Evolutionary conservation across 768 basidiomycete species (phyloP).

Genomic region (Punctularia strigosozonata): DNA sequence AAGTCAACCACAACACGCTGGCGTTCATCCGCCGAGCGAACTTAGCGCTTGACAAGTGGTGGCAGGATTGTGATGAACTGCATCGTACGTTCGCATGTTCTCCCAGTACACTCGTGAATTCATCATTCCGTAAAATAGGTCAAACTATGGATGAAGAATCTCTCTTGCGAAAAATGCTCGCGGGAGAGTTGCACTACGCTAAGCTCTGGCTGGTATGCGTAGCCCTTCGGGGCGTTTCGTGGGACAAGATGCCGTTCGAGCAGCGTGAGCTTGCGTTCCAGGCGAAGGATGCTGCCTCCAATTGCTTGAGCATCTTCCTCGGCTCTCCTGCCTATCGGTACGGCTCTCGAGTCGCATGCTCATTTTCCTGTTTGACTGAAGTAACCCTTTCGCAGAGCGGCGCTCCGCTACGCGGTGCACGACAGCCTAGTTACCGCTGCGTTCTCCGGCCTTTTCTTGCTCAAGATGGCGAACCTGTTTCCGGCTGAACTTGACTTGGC

Average conservation of each 20-base stretch:
- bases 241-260: slow-evolving; percentile 95
- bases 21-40: slow-evolving; percentile 83
- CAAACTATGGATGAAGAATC: slow-evolving; percentile 79
- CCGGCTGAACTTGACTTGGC: slow-evolving; percentile 72
- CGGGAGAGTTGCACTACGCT: slow-evolving; percentile 83
- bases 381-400: slow-evolving; percentile 38
- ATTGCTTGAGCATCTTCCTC: slow-evolving; percentile 77
- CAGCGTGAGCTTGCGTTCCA: slow-evolving; percentile 92
- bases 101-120: slow-evolving; percentile 1
- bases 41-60: slow-evolving; percentile 84
- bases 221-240: slow-evolving; percentile 80
- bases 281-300: slow-evolving; percentile 85
- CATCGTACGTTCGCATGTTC: slow-evolving; percentile 42
- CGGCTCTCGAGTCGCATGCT: slow-evolving; percentile 9
- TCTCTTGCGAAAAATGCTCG: slow-evolving; percentile 76
- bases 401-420: slow-evolving; percentile 87
- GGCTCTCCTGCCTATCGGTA: slow-evolving; percentile 73
- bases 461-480: slow-evolving; percentile 93
- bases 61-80: slow-evolving; percentile 76
- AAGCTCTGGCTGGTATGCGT: slow-evolving; percentile 94
- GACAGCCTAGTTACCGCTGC: slow-evolving; percentile 87
- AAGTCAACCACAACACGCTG: slow-evolving; percentile 75
- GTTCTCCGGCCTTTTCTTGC: slow-evolving; percentile 82
- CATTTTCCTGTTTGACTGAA: not conserved
- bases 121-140: slow-evolving; percentile 28